Percentiles rank a stretch among this genome's conserved stretches.
phyloP scores from a whole-genome alignment of 164 flowering plant species.

The Chimonanthus praecox region DNA sequence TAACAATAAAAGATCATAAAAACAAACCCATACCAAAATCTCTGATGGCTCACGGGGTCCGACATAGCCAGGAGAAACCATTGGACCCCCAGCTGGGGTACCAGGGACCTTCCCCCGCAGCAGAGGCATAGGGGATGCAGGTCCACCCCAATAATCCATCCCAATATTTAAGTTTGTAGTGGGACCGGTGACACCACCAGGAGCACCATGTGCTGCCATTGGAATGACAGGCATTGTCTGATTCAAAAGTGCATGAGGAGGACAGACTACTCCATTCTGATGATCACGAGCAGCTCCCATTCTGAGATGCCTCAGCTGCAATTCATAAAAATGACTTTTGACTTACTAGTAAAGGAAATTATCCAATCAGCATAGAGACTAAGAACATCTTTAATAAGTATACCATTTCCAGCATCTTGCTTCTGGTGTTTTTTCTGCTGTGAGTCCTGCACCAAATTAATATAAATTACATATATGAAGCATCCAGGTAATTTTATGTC shows the following conservation, averaged over 20 bases:
- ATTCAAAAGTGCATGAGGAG: constrained; percentile 43
- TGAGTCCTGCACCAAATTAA: constrained; percentile 52
- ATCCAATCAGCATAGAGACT: neutral
- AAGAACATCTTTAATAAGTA: constrained; percentile 5
- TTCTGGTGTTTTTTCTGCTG: constrained; percentile 49
- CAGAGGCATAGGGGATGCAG: constrained; percentile 51
- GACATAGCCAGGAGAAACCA: constrained; percentile 34
- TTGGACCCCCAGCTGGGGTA: constrained; percentile 52
- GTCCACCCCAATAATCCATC: constrained; percentile 93
- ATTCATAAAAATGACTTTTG: constrained; percentile 1
- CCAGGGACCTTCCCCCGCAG: constrained; percentile 63
- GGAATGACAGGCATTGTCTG: constrained; percentile 51
- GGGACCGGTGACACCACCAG: constrained; percentile 70
- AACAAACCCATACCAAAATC: constrained; percentile 66
- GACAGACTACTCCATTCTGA: constrained; percentile 35
- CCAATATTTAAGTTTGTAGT: constrained; percentile 91
- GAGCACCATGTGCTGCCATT: constrained; percentile 44
- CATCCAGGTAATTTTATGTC: neutral
- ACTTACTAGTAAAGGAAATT: constrained; percentile 1
- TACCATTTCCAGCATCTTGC: constrained; percentile 70
- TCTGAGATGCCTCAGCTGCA: constrained; percentile 66
- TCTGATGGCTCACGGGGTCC: constrained; percentile 83
- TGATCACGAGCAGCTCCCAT: constrained; percentile 43
- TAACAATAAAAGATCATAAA: neutral
- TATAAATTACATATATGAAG: neutral